Evolutionary conservation across 148 eudicot genomes (phyloP), one percentile per base, ranked within the genome.

Genomic region (Dianthus caryophyllus): DNA sequence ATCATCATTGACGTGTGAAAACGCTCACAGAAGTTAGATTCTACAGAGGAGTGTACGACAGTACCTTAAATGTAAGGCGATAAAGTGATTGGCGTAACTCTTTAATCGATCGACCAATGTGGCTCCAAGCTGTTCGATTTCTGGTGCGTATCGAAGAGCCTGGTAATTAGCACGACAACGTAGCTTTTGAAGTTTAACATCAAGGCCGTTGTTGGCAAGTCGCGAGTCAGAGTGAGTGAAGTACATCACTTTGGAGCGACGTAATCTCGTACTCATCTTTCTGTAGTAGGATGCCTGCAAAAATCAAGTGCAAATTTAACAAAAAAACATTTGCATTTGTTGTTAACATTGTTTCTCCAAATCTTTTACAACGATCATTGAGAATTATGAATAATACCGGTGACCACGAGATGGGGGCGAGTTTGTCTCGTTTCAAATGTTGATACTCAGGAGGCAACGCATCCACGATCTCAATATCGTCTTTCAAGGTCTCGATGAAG

Each of bases 11-110:
- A 41, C 10, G 18, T 16, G 4, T 1, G 20, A 15, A 16, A 47
- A 47, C 17, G 17, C 2, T 47, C 20, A 15, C 10, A 41, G 38
- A 33, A 33, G 38, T 3, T 33, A 33, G 38, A 33, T 33, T 33
- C 38, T 26, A 27, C 12, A 25, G 3, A 15, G 20, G 1, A 27
- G n/a, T 29, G 33, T 0, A 36, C 1, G 5, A 47, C 21, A 9
- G 20, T 73, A 85, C 87, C 89, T 83, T 51, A 85, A 75, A 71
- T 85, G 90, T 25, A 85, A 78, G 58, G 87, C 87, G 29, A 85
- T 66, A 22, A 76, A 85, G 9, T 68, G 81, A 25, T 81, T 62
- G 8, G 22, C 55, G 43, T 77, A 64, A 18, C 57, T 49, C 22
- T 56, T 65, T 10, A 85, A 73, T 16, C 87, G 72, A 38, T 75